Percentiles rank a stretch among this genome's conserved stretches.
Conservation (phyloP, 108 stramenopile genomes). For the Nannochloropsis salina region DNA sequence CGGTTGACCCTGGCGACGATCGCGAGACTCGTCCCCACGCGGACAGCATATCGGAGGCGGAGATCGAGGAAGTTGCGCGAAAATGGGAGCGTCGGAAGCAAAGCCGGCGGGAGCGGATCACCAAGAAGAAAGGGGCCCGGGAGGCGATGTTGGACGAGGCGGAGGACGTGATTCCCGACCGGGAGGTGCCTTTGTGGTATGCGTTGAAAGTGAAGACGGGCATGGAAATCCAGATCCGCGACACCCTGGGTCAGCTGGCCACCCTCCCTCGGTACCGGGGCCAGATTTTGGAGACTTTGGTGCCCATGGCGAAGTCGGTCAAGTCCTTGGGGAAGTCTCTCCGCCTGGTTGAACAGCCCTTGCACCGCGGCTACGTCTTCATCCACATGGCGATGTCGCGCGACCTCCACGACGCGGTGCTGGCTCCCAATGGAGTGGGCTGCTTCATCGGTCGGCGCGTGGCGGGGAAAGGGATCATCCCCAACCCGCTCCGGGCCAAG, state of each 20-base stretch:
- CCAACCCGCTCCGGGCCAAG: background rate
- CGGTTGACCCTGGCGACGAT: background rate
- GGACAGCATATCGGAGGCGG: background rate
- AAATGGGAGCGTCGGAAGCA: background rate
- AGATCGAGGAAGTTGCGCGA: background rate
- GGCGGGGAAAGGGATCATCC: background rate
- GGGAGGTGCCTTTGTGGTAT: background rate
- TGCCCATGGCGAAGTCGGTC: slow-evolving; percentile 9
- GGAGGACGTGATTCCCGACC: background rate
- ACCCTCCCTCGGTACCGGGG: background rate
- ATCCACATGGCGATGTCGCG: background rate
- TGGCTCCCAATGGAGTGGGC: background rate
- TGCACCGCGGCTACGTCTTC: background rate
- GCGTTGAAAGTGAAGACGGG: background rate
- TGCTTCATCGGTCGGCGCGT: slow-evolving; percentile 17
- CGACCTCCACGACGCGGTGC: background rate
- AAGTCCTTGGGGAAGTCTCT: background rate
- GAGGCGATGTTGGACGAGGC: slow-evolving; percentile 6
- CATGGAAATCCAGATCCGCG: background rate
- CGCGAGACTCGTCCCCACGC: slow-evolving; percentile 8
- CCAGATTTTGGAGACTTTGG: background rate
- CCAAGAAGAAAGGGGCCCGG: background rate
- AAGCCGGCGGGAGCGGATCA: background rate
- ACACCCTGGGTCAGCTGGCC: background rate
- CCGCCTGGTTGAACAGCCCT: background rate